Percentiles rank a stretch among this genome's conserved stretches.
Evolutionary conservation across 2,329 filamentous ascomycete genomes (phyloP).

Genomic region (Eutypella sp.): DNA sequence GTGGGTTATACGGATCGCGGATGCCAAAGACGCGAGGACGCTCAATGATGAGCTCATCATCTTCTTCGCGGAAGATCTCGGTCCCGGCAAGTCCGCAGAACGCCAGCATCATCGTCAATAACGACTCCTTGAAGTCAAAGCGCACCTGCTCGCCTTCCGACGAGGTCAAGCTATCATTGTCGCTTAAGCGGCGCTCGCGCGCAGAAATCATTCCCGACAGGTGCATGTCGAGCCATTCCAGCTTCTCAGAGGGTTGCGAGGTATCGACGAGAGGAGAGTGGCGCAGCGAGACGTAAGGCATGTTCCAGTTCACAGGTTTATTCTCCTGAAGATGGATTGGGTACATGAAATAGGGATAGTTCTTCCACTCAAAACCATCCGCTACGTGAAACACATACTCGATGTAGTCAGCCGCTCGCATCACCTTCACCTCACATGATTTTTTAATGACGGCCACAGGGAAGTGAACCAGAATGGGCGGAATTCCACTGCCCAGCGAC

Average conservation of each 20-base stretch:
- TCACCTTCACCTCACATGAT: conserved; percentile 32
- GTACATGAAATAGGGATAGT: conserved; percentile 7
- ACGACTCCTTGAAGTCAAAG: conserved; percentile 42
- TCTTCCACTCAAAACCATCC: conserved; percentile 15
- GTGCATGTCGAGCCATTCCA: conserved; percentile 1
- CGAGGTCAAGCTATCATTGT: conserved; percentile 1
- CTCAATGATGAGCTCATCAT: too few species aligned
- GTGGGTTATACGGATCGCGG: conserved; percentile 26
- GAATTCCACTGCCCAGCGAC: conserved; percentile 26
- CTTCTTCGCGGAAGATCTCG: too few species aligned
- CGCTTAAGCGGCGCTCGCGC: conserved; percentile 3
- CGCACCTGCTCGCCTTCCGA: conserved; percentile 26
- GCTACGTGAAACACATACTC: conserved; percentile 32
- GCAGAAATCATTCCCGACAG: conserved; percentile 10
- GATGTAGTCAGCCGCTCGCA: conserved; percentile 38
- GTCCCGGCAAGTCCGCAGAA: conserved; percentile 38
- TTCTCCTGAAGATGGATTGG: conserved; percentile 1
- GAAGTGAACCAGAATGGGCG: conserved; percentile 32
- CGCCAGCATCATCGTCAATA: conserved; percentile 42
- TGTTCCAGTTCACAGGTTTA: conserved; percentile 7
- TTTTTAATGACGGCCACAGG: conserved; percentile 31
- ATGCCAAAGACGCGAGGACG: conserved; percentile 40
- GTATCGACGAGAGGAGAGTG: conserved; percentile 6
- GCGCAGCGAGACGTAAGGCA: conserved; percentile 11
- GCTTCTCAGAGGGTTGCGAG: neutral